Evolutionary conservation across 768 basidiomycete species (phyloP).

Genomic region (Tricholoma matsutake): DNA sequence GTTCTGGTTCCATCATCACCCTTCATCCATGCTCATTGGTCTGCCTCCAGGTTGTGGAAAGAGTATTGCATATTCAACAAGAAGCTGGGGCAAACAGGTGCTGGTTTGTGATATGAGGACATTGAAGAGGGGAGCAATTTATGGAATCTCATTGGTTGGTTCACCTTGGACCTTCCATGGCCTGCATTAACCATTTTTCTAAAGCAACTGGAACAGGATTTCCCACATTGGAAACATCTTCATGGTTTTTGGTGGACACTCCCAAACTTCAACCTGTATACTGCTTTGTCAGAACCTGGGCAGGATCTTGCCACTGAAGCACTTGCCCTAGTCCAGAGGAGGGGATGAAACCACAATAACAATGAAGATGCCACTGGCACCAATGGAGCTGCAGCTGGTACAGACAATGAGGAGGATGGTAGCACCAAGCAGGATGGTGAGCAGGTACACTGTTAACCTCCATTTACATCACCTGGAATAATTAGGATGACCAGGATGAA

Average conservation of each 20-base stretch:
- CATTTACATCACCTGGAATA: not conserved
- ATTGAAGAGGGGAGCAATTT: not conserved
- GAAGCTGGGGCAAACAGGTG: too few relatives aligned
- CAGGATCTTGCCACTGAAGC: slow-evolving; percentile 4
- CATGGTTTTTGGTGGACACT: too few relatives aligned
- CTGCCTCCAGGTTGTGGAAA: not conserved
- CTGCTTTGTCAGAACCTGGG: too few relatives aligned
- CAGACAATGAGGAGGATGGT: not conserved
- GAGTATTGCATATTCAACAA: too few relatives aligned
- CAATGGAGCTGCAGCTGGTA: not conserved
- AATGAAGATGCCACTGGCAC: not conserved
- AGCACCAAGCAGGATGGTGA: not conserved
- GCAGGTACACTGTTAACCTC: not conserved
- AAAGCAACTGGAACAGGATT: not conserved
- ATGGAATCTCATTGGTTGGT: not conserved
- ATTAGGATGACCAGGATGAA: not conserved
- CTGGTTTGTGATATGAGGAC: not conserved
- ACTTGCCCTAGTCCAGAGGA: not conserved
- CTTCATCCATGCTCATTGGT: not conserved
- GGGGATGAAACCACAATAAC: not conserved
- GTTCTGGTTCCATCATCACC: not conserved
- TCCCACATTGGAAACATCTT: too few relatives aligned
- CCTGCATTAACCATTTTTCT: not conserved
- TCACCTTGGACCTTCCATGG: too few relatives aligned
- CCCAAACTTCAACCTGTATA: too few relatives aligned